Evolutionary conservation across 139 green algal species (phyloP), one percentile per base, ranked within the genome.

Genomic region (Picochlorum sp.): DNA sequence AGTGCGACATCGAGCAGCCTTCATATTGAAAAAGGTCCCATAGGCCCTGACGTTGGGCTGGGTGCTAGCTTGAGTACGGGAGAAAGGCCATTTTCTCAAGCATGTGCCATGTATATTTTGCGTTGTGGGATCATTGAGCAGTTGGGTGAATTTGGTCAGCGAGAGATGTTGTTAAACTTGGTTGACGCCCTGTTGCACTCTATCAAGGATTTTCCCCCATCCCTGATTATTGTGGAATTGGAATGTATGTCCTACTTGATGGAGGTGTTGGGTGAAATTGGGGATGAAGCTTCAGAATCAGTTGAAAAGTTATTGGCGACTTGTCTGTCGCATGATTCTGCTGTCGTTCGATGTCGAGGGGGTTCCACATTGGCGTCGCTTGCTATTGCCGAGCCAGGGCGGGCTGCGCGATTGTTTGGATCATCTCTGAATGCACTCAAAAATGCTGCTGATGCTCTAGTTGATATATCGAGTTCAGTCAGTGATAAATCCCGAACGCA

Each of bases 51-150:
- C 49, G 46, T 56, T 3, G 75, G 82, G 41, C 49, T 82, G 5
- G 78, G 78, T 2, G 37, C 56, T 32, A 71, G 64, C 15, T 59
- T 79, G 10, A 38, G 51, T 21, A 58, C 57, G 10, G 81, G 81
- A 4, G 80, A 87, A 63, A 62, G 75, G 49, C 81, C 80, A 4
- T 64, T 76, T 24, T 69, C 80, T 51, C 81, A 91, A 78, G 88
- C 88, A 1, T 82, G 72, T 49, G 78, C 82, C 38, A 69, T 96
- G 37, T 95, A 90, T 65, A 75, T 95, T 34, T 59, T 96, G 50
- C 74, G 88, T 0, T 73, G 80, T 10, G 86, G 75, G 24, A 71
- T 92, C 6, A 76, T 95, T 51, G 74, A 84, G 56, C 71, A 62
- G 50, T 76, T 96, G 74, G 71, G 74, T 9, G 89, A 95, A 75